These are phyloP conservation scores for Monosporascus sp. DNA, from an alignment of 2,329 filamentous ascomycete species.

Conservation along the genomic window DNA sequence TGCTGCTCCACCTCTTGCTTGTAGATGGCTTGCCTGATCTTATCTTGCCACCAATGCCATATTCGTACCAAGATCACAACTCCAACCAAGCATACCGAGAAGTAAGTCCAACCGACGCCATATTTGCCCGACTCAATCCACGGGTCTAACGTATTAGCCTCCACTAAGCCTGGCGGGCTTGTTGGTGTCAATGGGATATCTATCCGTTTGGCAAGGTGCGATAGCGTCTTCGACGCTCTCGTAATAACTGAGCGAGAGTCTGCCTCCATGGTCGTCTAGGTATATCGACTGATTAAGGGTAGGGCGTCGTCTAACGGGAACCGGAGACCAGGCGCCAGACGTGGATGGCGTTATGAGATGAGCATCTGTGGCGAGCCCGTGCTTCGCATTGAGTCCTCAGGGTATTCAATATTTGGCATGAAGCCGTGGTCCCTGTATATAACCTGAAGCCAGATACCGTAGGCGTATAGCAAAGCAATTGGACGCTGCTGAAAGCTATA, in stretches of 20 bases:
- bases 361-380: background rate
- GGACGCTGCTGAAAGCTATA: no score
- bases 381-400: background rate
- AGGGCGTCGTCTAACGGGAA: background rate
- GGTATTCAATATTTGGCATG: background rate
- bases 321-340: constrained; percentile 1
- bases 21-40: constrained; percentile 82
- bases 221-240: constrained; percentile 29
- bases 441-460: background rate
- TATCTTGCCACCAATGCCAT: constrained; percentile 91
- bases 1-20: constrained; percentile 73
- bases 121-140: constrained; percentile 83
- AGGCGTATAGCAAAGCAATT: background rate
- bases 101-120: constrained; percentile 82
- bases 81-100: constrained; percentile 66
- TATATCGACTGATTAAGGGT: constrained; percentile 1
- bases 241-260: constrained; percentile 26
- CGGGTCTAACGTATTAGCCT: constrained; percentile 65
- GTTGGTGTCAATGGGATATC: constrained; percentile 53
- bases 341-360: constrained; percentile 1
- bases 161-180: constrained; percentile 55
- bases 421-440: background rate
- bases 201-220: constrained; percentile 48
- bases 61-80: constrained; percentile 64
- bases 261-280: constrained; percentile 33